Percentiles rank a stretch among this genome's conserved stretches.
Evolutionary conservation across 352 stramenopile species (phyloP).

Genomic region (Globisporangium lucens): DNA sequence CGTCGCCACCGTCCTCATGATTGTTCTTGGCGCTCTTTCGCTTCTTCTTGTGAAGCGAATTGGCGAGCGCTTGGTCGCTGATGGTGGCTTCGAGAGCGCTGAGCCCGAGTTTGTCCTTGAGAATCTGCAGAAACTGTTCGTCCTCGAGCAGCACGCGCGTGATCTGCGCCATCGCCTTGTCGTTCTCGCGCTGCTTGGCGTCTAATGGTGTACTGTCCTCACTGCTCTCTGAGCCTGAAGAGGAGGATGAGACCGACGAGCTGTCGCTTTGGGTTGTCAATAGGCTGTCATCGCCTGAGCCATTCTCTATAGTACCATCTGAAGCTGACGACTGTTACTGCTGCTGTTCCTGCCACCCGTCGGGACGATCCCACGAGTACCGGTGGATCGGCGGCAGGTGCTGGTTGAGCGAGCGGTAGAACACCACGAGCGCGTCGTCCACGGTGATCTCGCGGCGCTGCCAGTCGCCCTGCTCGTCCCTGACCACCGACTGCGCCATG

Average conservation of each 20-base stretch:
- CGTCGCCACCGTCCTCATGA: slow-evolving; percentile 10
- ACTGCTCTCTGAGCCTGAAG: background rate
- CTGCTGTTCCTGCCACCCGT: slow-evolving; percentile 28
- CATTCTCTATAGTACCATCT: slow-evolving; percentile 12
- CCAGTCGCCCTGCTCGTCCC: slow-evolving; percentile 52
- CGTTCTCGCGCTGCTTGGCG: slow-evolving; percentile 26
- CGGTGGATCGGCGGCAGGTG: slow-evolving; percentile 35
- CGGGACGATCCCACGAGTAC: slow-evolving; percentile 49
- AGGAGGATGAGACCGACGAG: background rate
- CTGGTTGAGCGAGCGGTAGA: slow-evolving; percentile 65
- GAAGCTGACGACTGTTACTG: background rate
- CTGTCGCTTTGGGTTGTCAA: slow-evolving; percentile 11
- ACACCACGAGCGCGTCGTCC: slow-evolving; percentile 51
- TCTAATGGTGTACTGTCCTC: slow-evolving; percentile 10
- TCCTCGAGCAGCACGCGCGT: slow-evolving; percentile 44
- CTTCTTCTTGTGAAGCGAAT: slow-evolving; percentile 6
- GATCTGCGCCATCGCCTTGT: slow-evolving; percentile 29
- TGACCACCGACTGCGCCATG: slow-evolving; percentile 38
- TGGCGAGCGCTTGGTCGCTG: background rate
- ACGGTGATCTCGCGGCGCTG: slow-evolving; percentile 51
- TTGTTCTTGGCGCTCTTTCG: background rate
- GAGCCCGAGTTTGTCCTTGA: slow-evolving; percentile 63
- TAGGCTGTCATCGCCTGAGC: slow-evolving; percentile 7
- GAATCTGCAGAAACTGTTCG: slow-evolving; percentile 53
- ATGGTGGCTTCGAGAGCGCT: slow-evolving; percentile 12